Conservation (phyloP, 2,329 filamentous ascomycete genomes). For the Dactylellina haptotyla region DNA sequence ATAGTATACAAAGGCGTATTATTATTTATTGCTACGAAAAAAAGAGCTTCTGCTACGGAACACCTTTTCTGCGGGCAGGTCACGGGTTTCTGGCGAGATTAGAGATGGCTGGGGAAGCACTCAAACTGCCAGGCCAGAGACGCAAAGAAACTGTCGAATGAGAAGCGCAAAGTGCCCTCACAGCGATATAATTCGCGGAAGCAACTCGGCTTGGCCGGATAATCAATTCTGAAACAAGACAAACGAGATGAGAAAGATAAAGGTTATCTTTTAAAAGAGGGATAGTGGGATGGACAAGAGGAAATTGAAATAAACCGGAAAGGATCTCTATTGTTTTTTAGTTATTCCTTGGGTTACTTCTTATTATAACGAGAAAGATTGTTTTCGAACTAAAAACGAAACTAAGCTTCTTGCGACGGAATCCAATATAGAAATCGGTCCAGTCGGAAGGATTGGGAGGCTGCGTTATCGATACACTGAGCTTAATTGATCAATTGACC, state of each 20-base stretch:
- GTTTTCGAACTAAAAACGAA: background rate
- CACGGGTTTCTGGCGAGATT: slow-evolving; percentile 44
- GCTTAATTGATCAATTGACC: slow-evolving; percentile 35
- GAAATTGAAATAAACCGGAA: background rate
- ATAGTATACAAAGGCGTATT: slow-evolving; percentile 49
- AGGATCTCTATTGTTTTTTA: no score
- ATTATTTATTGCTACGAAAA: slow-evolving; percentile 17
- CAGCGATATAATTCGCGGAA: slow-evolving; percentile 49
- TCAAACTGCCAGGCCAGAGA: slow-evolving; percentile 39
- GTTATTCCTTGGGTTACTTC: no score
- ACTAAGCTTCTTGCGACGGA: slow-evolving; percentile 15
- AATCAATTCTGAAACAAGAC: slow-evolving; percentile 53
- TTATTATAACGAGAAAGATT: no score
- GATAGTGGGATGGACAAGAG: slow-evolving; percentile 3
- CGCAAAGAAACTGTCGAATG: slow-evolving; percentile 53
- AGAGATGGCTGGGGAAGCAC: slow-evolving; percentile 51
- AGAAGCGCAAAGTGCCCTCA: slow-evolving; percentile 39
- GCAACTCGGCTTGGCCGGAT: slow-evolving; percentile 42
- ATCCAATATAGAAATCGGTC: slow-evolving; percentile 19
- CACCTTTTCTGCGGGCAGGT: slow-evolving; percentile 16
- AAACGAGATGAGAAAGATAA: slow-evolving; percentile 23
- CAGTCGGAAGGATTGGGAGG: slow-evolving; percentile 23
- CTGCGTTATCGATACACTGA: slow-evolving; percentile 31
- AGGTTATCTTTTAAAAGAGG: background rate
- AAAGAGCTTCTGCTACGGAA: background rate